A percentile compares a stretch with the other conserved stretches of the same genome.
These are phyloP conservation scores for Gloeophyllum trabeum DNA, from an alignment of 768 basidiomycete genomes.

Conservation along the genomic window DNA sequence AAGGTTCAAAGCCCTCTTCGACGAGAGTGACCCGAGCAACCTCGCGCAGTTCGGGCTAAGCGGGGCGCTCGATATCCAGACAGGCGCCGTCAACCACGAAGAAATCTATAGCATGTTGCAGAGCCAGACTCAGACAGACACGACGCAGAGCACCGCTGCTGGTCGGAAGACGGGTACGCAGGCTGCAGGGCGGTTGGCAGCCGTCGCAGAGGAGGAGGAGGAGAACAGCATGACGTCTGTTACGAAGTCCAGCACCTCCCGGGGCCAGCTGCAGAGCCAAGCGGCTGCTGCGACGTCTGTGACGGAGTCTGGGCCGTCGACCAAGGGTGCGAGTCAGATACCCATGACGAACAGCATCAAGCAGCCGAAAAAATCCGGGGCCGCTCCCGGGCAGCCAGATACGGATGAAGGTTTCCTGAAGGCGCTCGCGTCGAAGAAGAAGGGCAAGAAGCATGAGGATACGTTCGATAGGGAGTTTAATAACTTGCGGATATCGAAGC, in stretches of 20 bases:
- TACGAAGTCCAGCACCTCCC: not conserved
- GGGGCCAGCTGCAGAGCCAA: not conserved
- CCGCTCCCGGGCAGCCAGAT: constrained; percentile 40
- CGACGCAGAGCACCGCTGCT: not conserved
- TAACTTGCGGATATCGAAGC: constrained; percentile 59
- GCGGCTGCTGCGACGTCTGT: not conserved
- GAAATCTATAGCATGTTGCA: not conserved
- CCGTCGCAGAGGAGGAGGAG: not conserved
- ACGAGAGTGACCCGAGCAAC: constrained; percentile 45
- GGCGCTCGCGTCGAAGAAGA: constrained; percentile 63
- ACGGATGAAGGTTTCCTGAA: constrained; percentile 60
- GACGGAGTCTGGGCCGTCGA: not conserved
- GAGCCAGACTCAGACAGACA: not conserved
- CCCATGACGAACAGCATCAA: not conserved
- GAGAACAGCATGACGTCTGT: not conserved
- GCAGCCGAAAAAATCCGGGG: constrained; percentile 16
- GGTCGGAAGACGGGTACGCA: not conserved
- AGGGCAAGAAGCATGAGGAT: constrained; percentile 57
- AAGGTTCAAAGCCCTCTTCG: constrained; percentile 63
- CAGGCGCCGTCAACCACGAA: not conserved
- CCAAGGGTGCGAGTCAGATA: not conserved
- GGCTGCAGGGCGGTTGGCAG: not conserved
- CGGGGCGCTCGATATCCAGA: not conserved
- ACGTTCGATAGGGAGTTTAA: constrained; percentile 75
- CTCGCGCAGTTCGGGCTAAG: constrained; percentile 12